Conservation (phyloP, 2,329 filamentous ascomycete genomes). For the Fusarium sp. region DNA sequence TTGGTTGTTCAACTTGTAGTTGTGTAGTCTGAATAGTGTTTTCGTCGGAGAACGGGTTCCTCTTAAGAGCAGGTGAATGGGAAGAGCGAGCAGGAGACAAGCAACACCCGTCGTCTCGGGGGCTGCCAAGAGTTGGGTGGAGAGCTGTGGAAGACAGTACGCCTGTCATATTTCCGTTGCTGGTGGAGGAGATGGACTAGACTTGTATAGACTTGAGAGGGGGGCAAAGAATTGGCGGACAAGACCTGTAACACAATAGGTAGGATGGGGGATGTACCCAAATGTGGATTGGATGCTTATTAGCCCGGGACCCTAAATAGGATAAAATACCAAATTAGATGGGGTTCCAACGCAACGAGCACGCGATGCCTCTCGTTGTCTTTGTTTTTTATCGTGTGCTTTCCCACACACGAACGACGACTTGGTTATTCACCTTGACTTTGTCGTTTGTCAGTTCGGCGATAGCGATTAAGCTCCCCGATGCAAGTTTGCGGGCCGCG, state of each 20-base stretch:
- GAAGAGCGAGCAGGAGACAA: constrained; percentile 37
- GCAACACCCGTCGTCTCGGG: constrained; percentile 37
- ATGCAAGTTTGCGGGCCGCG: constrained; percentile 34
- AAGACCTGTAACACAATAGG: constrained; percentile 9
- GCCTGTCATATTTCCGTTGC: constrained; percentile 48
- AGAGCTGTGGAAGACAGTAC: constrained; percentile 61
- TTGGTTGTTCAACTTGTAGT: constrained; percentile 12
- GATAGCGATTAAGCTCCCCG: constrained; percentile 21
- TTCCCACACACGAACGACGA: constrained; percentile 22
- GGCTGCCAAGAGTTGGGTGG: constrained; percentile 64
- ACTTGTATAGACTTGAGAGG: constrained; percentile 28
- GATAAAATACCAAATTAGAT: constrained; percentile 21
- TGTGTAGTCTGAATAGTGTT: constrained; percentile 19
- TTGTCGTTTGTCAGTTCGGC: constrained; percentile 13
- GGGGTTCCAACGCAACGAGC: constrained; percentile 28
- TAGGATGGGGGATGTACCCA: constrained; percentile 13
- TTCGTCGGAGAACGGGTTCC: constrained; percentile 33
- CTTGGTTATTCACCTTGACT: constrained; percentile 1
- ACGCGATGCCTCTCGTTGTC: constrained; percentile 39
- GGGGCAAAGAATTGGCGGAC: constrained; percentile 31
- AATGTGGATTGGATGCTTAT: constrained; percentile 18
- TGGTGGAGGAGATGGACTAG: constrained; percentile 35
- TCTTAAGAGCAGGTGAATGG: constrained; percentile 36
- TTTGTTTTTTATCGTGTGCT: constrained; percentile 31
- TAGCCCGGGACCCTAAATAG: constrained; percentile 24